Base-by-base conservation (phyloP, 129 eudicot species). In the Kitagawia praeruptora region DNA sequence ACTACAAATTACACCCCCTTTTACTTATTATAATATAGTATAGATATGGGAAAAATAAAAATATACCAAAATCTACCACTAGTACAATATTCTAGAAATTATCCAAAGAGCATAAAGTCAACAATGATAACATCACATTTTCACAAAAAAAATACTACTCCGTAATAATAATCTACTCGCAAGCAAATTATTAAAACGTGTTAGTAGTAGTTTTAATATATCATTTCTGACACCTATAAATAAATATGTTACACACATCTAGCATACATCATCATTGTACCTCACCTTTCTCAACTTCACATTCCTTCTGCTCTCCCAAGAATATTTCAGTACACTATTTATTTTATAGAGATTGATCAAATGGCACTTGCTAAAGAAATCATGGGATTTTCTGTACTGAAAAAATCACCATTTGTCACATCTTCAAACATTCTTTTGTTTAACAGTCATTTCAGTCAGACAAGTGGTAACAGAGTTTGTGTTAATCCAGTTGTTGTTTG, bases 291-390 rank as follows among this genome's bases (percentile, higher is more conserved):
- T 48, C 1, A 15, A 19, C 19, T 48, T 14, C 58, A 51, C 63
- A 53, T 53, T 53, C 63, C 25, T 19, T 19, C 8, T 51, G n/a
- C n/a, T 51, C 53, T 14, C 16, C 23, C 56, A 48, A 15, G 18
- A 48, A 49, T 49, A 56, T 56, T 31, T 31, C 34, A 31, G 34
- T 31, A 31, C 34, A 31, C 34, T 31, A 31, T 31, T 31, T 31
- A 31, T 54, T 21, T 54, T 7, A 6, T 54, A 19, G 19, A 46
- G 49, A 46, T 10, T 46, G 3, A 46, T 67, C 23, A 39, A 61
- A 93, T 93, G 98, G 91, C 92, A 83, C 75, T 87, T 53, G 90
- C 77, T 23, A 86, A 82, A 58, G 89, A 89, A 77, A 79, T 93
- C 49, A 85, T 89, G 91, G 89, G 89, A 14, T 23, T 49, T 45